A percentile compares a stretch with the other conserved stretches of the same genome.
Conservation (phyloP, 2,329 filamentous ascomycete species). For the Paecilomyces niveus region DNA sequence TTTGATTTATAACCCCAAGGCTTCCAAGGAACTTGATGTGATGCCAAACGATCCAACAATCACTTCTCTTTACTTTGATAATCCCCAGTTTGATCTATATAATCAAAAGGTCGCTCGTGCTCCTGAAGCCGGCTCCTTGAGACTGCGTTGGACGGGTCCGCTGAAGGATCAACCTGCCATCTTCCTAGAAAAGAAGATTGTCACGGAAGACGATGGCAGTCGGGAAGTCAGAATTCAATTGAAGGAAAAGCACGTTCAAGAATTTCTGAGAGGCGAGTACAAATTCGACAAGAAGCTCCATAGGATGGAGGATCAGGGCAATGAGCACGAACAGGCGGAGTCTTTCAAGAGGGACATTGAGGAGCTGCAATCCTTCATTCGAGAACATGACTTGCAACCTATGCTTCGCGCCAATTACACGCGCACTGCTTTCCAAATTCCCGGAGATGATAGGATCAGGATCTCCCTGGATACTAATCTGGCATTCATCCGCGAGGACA, state of each 20-base stretch:
- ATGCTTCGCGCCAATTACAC: constrained; percentile 87
- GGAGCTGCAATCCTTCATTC: constrained; percentile 73
- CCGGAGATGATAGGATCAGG: constrained; percentile 79
- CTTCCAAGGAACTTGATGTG: constrained; percentile 73
- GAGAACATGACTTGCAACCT: constrained; percentile 69
- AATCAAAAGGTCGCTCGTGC: constrained; percentile 72
- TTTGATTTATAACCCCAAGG: constrained; percentile 83
- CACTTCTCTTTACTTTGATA: constrained; percentile 95
- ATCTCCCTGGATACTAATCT: constrained; percentile 91
- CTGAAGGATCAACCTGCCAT: constrained; percentile 72
- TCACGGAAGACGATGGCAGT: constrained; percentile 67
- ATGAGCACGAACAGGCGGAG: constrained; percentile 59
- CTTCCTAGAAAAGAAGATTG: constrained; percentile 80
- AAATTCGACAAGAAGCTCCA: constrained; percentile 83
- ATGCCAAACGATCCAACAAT: constrained; percentile 76
- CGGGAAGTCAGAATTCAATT: constrained; percentile 74
- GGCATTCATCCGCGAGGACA: constrained; percentile 70
- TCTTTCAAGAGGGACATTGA: constrained; percentile 64
- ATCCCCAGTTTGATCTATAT: constrained; percentile 76
- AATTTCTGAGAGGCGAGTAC: constrained; percentile 80
- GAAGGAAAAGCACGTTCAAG: constrained; percentile 89
- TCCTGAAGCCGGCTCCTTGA: constrained; percentile 70
- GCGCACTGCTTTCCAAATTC: constrained; percentile 93
- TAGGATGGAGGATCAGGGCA: constrained; percentile 73
- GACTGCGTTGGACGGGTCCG: constrained; percentile 87